Conservation (phyloP, 768 basidiomycete genomes). For the Suillus ampliporus region DNA sequence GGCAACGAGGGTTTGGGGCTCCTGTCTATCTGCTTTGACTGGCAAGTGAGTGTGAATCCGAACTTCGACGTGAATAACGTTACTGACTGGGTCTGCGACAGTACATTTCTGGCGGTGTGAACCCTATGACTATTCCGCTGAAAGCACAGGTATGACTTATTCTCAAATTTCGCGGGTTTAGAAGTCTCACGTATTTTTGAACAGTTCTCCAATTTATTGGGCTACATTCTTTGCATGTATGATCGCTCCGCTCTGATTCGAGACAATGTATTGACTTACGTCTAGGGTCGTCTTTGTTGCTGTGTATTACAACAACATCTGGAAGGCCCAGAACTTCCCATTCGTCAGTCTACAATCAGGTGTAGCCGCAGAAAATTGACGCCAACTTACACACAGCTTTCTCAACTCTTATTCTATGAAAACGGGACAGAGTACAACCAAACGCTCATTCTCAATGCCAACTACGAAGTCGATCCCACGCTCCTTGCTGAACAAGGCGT, state of each 20-base stretch:
- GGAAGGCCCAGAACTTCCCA: slow-evolving; percentile 61
- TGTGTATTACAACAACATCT: slow-evolving; percentile 48
- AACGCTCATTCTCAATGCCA: slow-evolving; percentile 45
- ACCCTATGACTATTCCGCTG: slow-evolving; percentile 57
- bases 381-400: slow-evolving; percentile 26
- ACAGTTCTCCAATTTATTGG: slow-evolving; percentile 50
- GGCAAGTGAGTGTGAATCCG: slow-evolving; percentile 27
- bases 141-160: slow-evolving; percentile 43
- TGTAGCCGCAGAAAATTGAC: neutral
- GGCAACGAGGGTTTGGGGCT: slow-evolving; percentile 74
- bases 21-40: slow-evolving; percentile 66
- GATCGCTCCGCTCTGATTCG: slow-evolving; percentile 10
- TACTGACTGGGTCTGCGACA: slow-evolving; percentile 12
- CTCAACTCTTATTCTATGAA: slow-evolving; percentile 50
- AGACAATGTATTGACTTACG: slow-evolving; percentile 4
- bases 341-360: slow-evolving; percentile 41
- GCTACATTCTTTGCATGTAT: slow-evolving; percentile 56
- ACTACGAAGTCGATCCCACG: slow-evolving; percentile 48
- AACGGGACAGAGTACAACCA: slow-evolving; percentile 57
- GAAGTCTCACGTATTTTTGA: neutral
- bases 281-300: slow-evolving; percentile 28
- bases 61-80: slow-evolving; percentile 21
- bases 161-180: neutral
- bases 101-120: slow-evolving; percentile 37
- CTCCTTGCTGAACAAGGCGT: slow-evolving; percentile 48